A percentile compares a stretch with the other conserved stretches of the same genome.
Evolutionary conservation across 768 basidiomycete genomes (phyloP).

Genomic region (Sporobolomyces pararoseus): DNA sequence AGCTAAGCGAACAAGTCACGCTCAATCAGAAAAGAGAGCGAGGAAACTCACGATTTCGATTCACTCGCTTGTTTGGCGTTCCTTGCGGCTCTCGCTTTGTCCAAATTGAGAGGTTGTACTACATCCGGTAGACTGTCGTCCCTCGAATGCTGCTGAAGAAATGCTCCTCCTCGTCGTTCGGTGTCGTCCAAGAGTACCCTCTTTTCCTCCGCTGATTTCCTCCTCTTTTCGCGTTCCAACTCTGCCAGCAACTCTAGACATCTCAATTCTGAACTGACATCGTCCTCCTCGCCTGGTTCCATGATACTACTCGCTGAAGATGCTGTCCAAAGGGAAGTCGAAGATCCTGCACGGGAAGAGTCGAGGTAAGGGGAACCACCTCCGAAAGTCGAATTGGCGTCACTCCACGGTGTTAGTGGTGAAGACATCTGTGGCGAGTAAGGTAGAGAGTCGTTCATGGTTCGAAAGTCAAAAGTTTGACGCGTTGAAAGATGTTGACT

Average conservation of each 20-base stretch:
- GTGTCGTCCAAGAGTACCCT: not conserved
- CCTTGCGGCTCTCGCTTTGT: conserved; percentile 7
- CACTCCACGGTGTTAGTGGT: conserved; percentile 13
- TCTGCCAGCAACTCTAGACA: conserved; percentile 26
- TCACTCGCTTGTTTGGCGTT: not conserved
- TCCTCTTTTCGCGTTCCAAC: conserved; percentile 21
- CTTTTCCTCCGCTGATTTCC: conserved; percentile 8
- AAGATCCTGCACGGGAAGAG: not conserved
- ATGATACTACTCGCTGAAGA: conserved; percentile 16
- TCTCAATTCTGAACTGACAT: conserved; percentile 14
- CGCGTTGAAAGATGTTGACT: not conserved
- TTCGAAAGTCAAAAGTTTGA: not conserved
- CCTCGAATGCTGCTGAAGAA: not conserved
- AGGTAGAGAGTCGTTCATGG: not conserved
- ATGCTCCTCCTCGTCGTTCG: not conserved
- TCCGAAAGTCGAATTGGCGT: conserved; percentile 12
- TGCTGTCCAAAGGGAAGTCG: conserved; percentile 18
- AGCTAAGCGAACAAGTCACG: not conserved
- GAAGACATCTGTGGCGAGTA: conserved; percentile 3
- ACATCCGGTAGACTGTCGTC: conserved; percentile 11
- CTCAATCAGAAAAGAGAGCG: not conserved
- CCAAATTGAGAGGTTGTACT: conserved; percentile 3
- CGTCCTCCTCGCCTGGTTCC: not conserved
- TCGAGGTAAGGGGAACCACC: conserved; percentile 11
- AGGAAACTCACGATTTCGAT: conserved; percentile 1